These are phyloP conservation scores for Diaporthe sp. DNA, from an alignment of 2,329 filamentous ascomycete genomes.

Conservation along the genomic window DNA sequence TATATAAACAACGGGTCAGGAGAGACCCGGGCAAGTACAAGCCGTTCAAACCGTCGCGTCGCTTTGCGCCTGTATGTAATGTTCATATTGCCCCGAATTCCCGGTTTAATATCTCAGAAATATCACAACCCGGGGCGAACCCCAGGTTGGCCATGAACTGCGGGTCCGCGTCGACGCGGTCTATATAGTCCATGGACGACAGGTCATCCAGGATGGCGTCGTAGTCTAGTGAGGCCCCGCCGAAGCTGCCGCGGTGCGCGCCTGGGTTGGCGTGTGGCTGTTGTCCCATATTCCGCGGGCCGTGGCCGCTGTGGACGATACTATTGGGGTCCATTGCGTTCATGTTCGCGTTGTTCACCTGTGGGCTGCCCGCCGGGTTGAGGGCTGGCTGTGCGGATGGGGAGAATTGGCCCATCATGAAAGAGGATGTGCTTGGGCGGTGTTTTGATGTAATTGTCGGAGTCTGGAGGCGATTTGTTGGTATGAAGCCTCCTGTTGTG, in stretches of 20 bases:
- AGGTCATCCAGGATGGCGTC: slow-evolving; percentile 67
- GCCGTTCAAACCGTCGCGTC: not conserved
- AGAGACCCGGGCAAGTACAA: not conserved
- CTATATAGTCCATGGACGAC: slow-evolving; percentile 64
- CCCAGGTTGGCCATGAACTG: slow-evolving; percentile 78
- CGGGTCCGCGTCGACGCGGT: slow-evolving; percentile 67
- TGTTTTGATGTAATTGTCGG: slow-evolving; percentile 34
- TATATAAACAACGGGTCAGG: slow-evolving; percentile 13
- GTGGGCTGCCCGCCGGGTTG: not conserved
- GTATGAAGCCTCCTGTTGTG: slow-evolving; percentile 30
- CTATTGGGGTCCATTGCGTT: slow-evolving; percentile 20
- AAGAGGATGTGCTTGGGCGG: slow-evolving; percentile 25
- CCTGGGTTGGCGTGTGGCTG: slow-evolving; percentile 34
- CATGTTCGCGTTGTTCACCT: slow-evolving; percentile 23
- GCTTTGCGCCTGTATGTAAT: not conserved
- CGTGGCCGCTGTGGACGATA: slow-evolving; percentile 35
- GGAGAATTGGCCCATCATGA: slow-evolving; percentile 34
- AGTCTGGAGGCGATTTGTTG: slow-evolving; percentile 30
- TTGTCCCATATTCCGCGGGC: slow-evolving; percentile 12
- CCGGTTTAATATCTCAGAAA: slow-evolving; percentile 56
- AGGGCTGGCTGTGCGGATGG: slow-evolving; percentile 29
- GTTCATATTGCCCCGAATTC: slow-evolving; percentile 53
- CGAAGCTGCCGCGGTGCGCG: slow-evolving; percentile 45
- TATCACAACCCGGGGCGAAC: slow-evolving; percentile 73
- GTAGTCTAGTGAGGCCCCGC: slow-evolving; percentile 57